Evolutionary conservation across 228 moss, liverwort and hornwort species (phyloP).

Genomic region (Sphagnum fallax): DNA sequence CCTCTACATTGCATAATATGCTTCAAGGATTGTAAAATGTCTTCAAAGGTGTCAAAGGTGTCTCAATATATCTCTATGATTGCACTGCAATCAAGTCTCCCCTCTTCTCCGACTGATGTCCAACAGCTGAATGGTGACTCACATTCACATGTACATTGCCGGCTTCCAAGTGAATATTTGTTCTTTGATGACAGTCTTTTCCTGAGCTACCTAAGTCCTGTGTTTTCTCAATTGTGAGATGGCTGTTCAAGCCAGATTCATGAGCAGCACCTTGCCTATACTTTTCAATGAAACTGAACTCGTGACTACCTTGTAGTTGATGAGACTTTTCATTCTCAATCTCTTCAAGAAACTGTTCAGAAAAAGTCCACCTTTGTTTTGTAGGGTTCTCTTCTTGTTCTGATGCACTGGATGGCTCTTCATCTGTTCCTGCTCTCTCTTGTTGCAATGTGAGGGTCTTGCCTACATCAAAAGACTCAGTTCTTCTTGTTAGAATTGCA

Average conservation of each 20-base stretch:
- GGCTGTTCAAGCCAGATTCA: constrained; percentile 25
- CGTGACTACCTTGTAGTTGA: constrained; percentile 26
- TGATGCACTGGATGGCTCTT: constrained; percentile 31
- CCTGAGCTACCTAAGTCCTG: constrained; percentile 23
- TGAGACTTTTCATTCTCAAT: constrained; percentile 12
- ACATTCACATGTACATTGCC: constrained; percentile 45
- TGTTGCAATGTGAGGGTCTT: constrained; percentile 1
- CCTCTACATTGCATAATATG: too few relatives aligned
- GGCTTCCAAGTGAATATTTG: constrained; percentile 63
- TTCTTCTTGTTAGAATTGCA: constrained; percentile 10
- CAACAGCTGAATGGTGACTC: constrained; percentile 21
- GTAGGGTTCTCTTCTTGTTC: constrained; percentile 19
- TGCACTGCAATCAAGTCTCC: constrained; percentile 35
- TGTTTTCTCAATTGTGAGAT: constrained; percentile 21
- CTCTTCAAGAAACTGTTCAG: constrained; percentile 29
- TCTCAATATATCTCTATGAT: constrained; percentile 8
- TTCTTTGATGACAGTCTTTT: constrained; percentile 46
- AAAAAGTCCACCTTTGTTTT: constrained; percentile 25
- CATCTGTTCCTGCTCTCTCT: constrained; percentile 7
- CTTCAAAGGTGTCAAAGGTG: too few relatives aligned
- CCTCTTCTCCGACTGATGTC: constrained; percentile 20
- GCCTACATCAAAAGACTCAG: constrained; percentile 9
- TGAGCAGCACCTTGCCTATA: constrained; percentile 27
- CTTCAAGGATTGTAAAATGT: too few relatives aligned
- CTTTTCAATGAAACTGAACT: constrained; percentile 24